These are phyloP conservation scores for Eucalyptus pauciflora DNA, from an alignment of 345 rosid species.

Conservation along the genomic window DNA sequence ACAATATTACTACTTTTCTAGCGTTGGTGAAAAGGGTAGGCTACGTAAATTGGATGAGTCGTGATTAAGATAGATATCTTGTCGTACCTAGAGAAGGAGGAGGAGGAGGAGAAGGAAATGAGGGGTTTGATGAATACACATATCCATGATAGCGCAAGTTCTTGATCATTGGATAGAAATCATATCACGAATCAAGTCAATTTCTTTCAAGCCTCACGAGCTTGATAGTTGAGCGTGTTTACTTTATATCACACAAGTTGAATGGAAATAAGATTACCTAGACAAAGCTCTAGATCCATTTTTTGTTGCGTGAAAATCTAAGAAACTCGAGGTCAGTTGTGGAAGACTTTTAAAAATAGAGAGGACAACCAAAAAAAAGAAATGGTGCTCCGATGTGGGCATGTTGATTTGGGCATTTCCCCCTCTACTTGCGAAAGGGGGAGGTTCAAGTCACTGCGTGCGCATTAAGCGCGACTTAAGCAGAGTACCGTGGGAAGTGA, in stretches of 20 bases:
- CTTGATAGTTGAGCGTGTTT: not conserved
- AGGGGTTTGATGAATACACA: not conserved
- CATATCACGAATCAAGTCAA: rapidly evolving
- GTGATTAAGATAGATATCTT: rapidly evolving
- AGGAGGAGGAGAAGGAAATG: rapidly evolving
- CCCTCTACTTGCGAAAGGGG: too few species aligned
- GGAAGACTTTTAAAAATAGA: not conserved
- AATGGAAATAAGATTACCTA: not conserved
- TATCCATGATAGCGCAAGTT: rapidly evolving
- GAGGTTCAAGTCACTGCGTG: too few species aligned
- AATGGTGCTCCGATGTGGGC: too few species aligned
- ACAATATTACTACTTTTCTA: not conserved
- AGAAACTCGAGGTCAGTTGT: not conserved
- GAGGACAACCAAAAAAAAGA: not conserved
- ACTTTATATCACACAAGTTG: not conserved
- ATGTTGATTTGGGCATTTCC: too few species aligned
- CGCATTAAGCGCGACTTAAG: too few species aligned
- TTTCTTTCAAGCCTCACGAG: not conserved
- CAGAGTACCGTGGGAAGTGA: too few species aligned
- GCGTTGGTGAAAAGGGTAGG: not conserved
- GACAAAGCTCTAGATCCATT: not conserved
- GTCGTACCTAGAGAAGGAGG: not conserved
- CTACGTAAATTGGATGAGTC: not conserved
- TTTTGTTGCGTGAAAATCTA: not conserved
- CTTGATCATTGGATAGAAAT: not conserved